Conservation (phyloP, 2,329 filamentous ascomycete species). For the Fusarium palustre region DNA sequence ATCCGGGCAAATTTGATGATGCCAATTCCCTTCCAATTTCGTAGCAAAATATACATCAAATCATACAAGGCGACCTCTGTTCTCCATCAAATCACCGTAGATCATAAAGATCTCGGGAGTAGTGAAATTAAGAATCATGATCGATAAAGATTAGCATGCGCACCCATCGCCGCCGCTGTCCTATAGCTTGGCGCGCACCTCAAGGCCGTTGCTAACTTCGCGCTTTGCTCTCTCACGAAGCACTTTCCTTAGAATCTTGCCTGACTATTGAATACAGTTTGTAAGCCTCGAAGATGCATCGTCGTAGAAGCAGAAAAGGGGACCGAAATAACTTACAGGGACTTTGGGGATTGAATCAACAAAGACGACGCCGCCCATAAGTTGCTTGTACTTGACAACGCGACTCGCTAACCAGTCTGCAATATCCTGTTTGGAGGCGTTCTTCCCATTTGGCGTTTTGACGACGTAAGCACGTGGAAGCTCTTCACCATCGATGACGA, state of each 20-base stretch:
- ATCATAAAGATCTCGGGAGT: not conserved
- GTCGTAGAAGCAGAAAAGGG: not conserved
- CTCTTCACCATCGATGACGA: constrained; percentile 67
- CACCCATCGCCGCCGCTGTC: constrained; percentile 41
- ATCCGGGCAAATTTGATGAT: not conserved
- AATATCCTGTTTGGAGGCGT: constrained; percentile 60
- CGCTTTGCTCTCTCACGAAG: constrained; percentile 68
- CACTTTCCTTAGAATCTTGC: constrained; percentile 73
- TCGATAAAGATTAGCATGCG: constrained; percentile 39
- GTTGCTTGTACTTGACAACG: constrained; percentile 73
- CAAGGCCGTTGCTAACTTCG: constrained; percentile 60
- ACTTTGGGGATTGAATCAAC: constrained; percentile 70
- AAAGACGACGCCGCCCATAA: constrained; percentile 77
- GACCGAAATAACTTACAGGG: constrained; percentile 58
- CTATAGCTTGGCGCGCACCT: constrained; percentile 49
- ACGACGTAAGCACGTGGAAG: constrained; percentile 73
- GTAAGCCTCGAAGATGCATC: constrained; percentile 19
- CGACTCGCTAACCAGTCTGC: constrained; percentile 71
- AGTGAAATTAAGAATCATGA: not conserved
- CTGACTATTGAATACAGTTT: constrained; percentile 59
- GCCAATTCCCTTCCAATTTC: not conserved
- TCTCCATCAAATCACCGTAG: not conserved
- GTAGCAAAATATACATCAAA: not conserved
- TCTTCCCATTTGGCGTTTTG: constrained; percentile 32
- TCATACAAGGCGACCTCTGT: not conserved